Percentiles rank a stretch among this genome's conserved stretches.
Evolutionary conservation across 2,329 filamentous ascomycete species (phyloP).

Genomic region (Didymella segeticola): DNA sequence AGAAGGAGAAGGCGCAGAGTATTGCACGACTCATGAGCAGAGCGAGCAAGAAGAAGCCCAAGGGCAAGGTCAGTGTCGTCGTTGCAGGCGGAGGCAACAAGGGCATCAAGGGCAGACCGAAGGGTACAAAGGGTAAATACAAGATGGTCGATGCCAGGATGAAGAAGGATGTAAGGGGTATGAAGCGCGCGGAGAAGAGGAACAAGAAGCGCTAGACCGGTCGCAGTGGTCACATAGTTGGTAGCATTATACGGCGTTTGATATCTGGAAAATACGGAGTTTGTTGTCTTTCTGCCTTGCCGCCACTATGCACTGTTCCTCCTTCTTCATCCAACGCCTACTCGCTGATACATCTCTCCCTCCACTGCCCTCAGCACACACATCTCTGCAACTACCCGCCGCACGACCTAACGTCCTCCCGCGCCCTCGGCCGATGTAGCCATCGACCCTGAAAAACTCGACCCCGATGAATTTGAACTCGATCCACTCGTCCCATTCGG

Average conservation of each 20-base stretch:
- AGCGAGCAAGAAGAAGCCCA: slow-evolving; percentile 85
- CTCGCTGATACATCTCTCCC: no score
- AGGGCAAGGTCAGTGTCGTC: slow-evolving; percentile 82
- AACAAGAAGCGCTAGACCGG: slow-evolving; percentile 69
- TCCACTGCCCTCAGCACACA: no score
- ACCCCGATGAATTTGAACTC: no score
- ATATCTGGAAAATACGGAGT: slow-evolving; percentile 4
- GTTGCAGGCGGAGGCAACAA: slow-evolving; percentile 85
- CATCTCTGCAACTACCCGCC: no score
- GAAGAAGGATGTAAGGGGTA: slow-evolving; percentile 93
- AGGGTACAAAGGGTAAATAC: slow-evolving; percentile 93
- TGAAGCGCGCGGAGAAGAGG: slow-evolving; percentile 81
- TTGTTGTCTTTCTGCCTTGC: no score
- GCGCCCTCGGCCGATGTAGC: no score
- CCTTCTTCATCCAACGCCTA: no score
- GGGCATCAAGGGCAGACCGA: slow-evolving; percentile 84
- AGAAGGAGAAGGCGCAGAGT: slow-evolving; percentile 90
- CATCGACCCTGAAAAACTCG: no score
- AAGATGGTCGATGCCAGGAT: slow-evolving; percentile 95
- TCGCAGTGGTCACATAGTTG: background rate
- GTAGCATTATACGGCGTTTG: slow-evolving; percentile 8
- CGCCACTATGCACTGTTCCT: no score
- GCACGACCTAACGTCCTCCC: no score
- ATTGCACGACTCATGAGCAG: slow-evolving; percentile 83
- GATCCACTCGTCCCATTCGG: no score